Evolutionary conservation across 2,329 filamentous ascomycete genomes (phyloP), one percentile per base, ranked within the genome.

Genomic region (Hypoxylon sp.): DNA sequence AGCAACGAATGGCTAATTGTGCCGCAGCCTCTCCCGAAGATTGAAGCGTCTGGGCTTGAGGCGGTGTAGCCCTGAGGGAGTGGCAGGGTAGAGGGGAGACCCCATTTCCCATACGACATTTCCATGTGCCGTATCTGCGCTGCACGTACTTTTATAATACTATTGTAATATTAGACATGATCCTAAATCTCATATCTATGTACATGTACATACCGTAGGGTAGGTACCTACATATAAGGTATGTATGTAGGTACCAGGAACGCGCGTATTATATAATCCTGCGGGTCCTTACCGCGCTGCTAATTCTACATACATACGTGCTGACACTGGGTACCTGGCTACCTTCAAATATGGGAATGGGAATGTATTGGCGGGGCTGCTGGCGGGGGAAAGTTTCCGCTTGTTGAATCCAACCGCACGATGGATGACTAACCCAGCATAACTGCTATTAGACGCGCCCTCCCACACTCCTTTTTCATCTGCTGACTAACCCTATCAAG

Each of bases 391-490:
- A 33, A 44, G 46, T 33, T 22, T 46, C 61, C 54, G 47, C 29
- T 48, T 13, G 4, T 22, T 22, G 9, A 47, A 50, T 59, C 53
- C 37, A 46, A 31, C 19, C 5, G 31, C 62, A 50, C 50, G 54
- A 65, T 65, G 63, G 63, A 60, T 65, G 63, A 60, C 26, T 44
- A 65, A 65, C 57, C 62, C 59, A 50, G 35, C 46, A 59, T 42
- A 55, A 55, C 33, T 55, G 17, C 5, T 9, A 3, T 51, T 11
- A 19, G 22, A 62, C 39, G 31, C n/a, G 29, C 50, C 17, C 17
- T 10, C 22, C 17, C 14, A 24, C 13, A 39, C 42, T 55, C 42
- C 24, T 46, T 26, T 44, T 19, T 39, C 26, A 29, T 42, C 13
- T 54, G 51, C 22, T 54, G 39, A 55, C 42, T 62, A 55, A 62